Base-by-base conservation (phyloP, 257 asterid species). In the Mitragyna speciosa region DNA sequence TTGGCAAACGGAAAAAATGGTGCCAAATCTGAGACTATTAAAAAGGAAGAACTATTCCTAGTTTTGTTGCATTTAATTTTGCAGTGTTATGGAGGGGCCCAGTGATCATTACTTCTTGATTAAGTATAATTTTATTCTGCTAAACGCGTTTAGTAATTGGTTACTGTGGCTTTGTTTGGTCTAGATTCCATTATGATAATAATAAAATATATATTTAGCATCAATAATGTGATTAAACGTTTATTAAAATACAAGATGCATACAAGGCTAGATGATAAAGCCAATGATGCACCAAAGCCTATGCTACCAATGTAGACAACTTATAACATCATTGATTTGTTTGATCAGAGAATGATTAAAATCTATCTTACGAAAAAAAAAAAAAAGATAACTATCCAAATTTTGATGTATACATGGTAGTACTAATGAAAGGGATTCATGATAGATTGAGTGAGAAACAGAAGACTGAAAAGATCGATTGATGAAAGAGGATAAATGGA, bases 81-180 rank as follows among this genome's bases (percentile, higher is more conserved):
- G 31, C 76, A 26, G 70, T 65, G 39, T 70, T 75, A 31, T 80
- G 81, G 81, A 16, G 87, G 85, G 79, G 22, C 77, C 85, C 59
- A 33, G 51, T 59, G 51, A 81, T 73, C 69, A 84, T 81, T 81
- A 69, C 66, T 82, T 84, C 74, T 78, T 72, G 83, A 81, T 81
- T 59, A 81, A 76, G 73, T 43, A 45, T 63, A 45, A 67, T 51
- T 70, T 73, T 36, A 61, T 61, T 76, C 51, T 26, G 17, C 73
- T 69, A 80, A 80, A 73, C 74, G 84, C 82, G 82, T 77, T 80
- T 72, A 65, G 49, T 26, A 70, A 76, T 52, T 72, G 48, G 31
- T 33, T 56, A 31, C 61, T 58, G 77, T 70, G 68, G 65, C 49
- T 70, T 41, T 36, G 7, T 70, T 69, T 70, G 54, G 31, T 24